Evolutionary conservation across 2,329 filamentous ascomycete species (phyloP).

Genomic region (Penicillium rolfsii): DNA sequence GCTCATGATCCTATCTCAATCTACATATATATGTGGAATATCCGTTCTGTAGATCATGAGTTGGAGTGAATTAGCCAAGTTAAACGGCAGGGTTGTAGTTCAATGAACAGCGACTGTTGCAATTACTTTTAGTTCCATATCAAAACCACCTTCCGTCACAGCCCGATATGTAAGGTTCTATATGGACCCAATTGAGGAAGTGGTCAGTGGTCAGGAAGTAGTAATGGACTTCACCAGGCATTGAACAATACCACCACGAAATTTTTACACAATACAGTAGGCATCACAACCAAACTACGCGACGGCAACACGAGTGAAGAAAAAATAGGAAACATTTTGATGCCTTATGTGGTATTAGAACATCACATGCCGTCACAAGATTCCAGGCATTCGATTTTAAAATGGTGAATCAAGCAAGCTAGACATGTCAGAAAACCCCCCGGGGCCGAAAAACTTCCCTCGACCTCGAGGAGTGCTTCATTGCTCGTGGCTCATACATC

Average conservation of each 20-base stretch:
- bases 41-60: neutral
- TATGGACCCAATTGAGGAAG: neutral
- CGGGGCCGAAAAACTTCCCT: constrained; percentile 22
- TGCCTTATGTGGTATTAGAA: constrained; percentile 47
- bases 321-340: constrained; percentile 40
- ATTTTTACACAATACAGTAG: neutral
- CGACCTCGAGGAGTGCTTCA: constrained; percentile 40
- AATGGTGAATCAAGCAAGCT: constrained; percentile 41
- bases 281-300: constrained; percentile 11
- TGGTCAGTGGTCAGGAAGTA: neutral
- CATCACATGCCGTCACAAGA: constrained; percentile 43
- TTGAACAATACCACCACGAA: neutral
- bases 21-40: neutral
- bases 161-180: too few relatives aligned
- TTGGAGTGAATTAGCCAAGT: neutral
- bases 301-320: constrained; percentile 19
- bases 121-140: too few relatives aligned
- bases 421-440: constrained; percentile 42
- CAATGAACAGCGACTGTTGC: neutral
- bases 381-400: constrained; percentile 39
- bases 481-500: constrained; percentile 52
- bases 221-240: neutral
- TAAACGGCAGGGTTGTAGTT: neutral
- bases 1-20: constrained; percentile 11
- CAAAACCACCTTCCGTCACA: too few relatives aligned